These are phyloP conservation scores for Endotrypanum monterogeii DNA, from an alignment of 208 protist genomes.

Conservation along the genomic window DNA sequence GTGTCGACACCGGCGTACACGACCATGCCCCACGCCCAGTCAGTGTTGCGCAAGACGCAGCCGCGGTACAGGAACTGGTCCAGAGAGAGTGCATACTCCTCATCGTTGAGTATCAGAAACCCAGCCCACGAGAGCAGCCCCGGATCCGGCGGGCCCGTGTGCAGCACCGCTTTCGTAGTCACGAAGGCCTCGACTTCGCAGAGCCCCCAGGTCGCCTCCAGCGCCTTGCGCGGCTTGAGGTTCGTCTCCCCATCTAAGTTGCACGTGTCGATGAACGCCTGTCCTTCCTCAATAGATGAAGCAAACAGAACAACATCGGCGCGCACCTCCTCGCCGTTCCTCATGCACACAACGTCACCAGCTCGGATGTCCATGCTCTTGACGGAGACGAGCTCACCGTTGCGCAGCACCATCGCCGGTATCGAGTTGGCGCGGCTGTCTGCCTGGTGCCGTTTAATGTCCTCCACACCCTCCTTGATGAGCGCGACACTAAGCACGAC, in stretches of 20 bases:
- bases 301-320: slow-evolving; percentile 90
- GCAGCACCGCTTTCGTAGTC: slow-evolving; percentile 32
- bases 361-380: slow-evolving; percentile 64
- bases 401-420: slow-evolving; percentile 53
- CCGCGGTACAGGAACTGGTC: slow-evolving; percentile 92
- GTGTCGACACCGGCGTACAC: slow-evolving; percentile 92
- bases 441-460: slow-evolving; percentile 75
- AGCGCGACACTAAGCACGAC: slow-evolving; percentile 91
- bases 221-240: slow-evolving; percentile 79
- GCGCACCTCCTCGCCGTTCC: slow-evolving; percentile 80
- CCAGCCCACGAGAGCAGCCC: slow-evolving; percentile 81
- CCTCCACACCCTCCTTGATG: slow-evolving; percentile 92
- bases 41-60: slow-evolving; percentile 90
- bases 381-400: slow-evolving; percentile 49
- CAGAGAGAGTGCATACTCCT: slow-evolving; percentile 61
- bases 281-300: slow-evolving; percentile 68
- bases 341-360: slow-evolving; percentile 82
- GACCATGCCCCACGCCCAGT: slow-evolving; percentile 93
- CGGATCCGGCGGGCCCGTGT: slow-evolving; percentile 69
- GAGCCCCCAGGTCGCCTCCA: slow-evolving; percentile 68
- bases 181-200: slow-evolving; percentile 37
- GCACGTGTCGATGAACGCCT: slow-evolving; percentile 93
- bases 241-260: slow-evolving; percentile 92
- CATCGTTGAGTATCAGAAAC: slow-evolving; percentile 53
- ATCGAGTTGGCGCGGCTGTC: slow-evolving; percentile 84